Evolutionary conservation across 164 flowering plant genomes (phyloP).

Genomic region (Kalanchoe fedtschenkoi): DNA sequence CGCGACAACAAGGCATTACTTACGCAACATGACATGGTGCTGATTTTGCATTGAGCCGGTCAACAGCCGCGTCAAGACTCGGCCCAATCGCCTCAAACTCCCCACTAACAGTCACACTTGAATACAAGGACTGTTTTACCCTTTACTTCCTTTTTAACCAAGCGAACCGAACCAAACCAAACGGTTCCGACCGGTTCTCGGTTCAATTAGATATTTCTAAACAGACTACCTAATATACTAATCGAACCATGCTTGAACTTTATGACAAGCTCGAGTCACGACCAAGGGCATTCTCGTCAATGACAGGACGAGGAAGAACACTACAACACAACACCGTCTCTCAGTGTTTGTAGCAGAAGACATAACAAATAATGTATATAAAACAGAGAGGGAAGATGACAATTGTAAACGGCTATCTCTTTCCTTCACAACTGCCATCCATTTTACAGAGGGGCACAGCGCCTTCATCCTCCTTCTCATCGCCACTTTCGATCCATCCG

Average conservation of each 20-base stretch:
- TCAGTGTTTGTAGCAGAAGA: too few species aligned
- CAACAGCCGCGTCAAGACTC: slow-evolving; percentile 4
- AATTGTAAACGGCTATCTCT: not conserved
- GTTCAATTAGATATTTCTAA: too few species aligned
- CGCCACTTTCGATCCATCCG: not conserved
- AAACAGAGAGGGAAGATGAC: not conserved
- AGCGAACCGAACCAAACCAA: not conserved
- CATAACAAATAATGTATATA: too few species aligned
- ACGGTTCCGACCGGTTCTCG: not conserved
- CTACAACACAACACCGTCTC: too few species aligned
- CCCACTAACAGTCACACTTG: not conserved
- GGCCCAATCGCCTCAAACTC: not conserved
- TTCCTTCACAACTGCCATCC: slow-evolving; percentile 4
- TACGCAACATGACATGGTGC: too few species aligned
- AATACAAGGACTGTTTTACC: not conserved
- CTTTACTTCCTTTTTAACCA: not conserved
- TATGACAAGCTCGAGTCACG: too few species aligned
- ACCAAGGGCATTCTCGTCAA: not conserved
- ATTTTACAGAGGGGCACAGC: not conserved
- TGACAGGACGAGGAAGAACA: not conserved
- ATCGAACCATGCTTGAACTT: too few species aligned
- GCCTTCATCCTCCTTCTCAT: not conserved
- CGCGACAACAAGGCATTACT: too few species aligned
- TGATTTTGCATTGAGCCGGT: not conserved
- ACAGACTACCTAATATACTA: too few species aligned